Conservation (phyloP, 164 flowering plant species). For the Akebia trifoliata region DNA sequence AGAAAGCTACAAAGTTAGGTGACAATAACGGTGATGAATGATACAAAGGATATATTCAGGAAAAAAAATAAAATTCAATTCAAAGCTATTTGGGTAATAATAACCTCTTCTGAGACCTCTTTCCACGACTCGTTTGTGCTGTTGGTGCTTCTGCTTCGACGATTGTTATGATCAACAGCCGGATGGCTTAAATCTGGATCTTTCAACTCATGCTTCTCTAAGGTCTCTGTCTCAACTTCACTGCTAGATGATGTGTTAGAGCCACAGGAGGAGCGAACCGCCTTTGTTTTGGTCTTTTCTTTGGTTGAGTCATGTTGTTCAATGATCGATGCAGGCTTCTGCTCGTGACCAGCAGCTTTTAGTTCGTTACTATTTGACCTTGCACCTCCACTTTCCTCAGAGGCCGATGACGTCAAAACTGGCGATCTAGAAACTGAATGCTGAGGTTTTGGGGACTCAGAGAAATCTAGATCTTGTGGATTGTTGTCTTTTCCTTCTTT, state of each 20-base stretch:
- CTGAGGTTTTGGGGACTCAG: constrained; percentile 41
- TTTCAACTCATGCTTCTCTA: constrained; percentile 40
- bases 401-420: constrained; percentile 41
- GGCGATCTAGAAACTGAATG: constrained; percentile 43
- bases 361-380: constrained; percentile 19
- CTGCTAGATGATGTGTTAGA: constrained; percentile 90
- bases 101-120: constrained; percentile 92
- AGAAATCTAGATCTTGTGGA: constrained; percentile 29
- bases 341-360: constrained; percentile 28
- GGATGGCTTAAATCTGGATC: constrained; percentile 40
- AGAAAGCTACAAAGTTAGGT: constrained; percentile 10
- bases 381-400: constrained; percentile 44
- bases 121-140: constrained; percentile 70
- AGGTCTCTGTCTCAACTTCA: constrained; percentile 67
- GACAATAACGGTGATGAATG: constrained; percentile 8
- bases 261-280: constrained; percentile 89
- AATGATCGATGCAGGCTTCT: constrained; percentile 23
- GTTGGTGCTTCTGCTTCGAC: constrained; percentile 48
- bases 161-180: constrained; percentile 37
- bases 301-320: constrained; percentile 40
- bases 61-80: background rate
- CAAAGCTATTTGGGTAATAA: background rate
- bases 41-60: background rate
- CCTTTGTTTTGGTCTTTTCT: constrained; percentile 46
- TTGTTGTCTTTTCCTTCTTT: constrained; percentile 23